Conservation (phyloP, 2,329 filamentous ascomycete species). For the Pseudogymnoascus sp. region DNA sequence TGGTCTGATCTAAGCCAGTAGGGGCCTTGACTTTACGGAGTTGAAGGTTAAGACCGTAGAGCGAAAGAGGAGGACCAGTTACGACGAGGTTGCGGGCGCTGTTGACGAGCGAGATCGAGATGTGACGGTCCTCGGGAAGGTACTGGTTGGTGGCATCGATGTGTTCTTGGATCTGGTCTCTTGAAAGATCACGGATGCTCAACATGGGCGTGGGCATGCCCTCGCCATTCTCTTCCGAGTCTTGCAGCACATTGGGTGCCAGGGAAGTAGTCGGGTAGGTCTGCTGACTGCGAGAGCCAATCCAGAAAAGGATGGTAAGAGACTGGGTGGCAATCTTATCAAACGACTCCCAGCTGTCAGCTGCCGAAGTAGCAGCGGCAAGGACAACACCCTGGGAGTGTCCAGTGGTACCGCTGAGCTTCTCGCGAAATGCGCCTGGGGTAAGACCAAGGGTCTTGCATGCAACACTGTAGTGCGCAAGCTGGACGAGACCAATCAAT, state of each 20-base stretch:
- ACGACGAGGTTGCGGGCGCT: conserved; percentile 96
- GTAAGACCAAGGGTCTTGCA: conserved; percentile 86
- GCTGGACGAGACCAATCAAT: conserved; percentile 88
- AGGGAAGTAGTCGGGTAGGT: conserved; percentile 93
- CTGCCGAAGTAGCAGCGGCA: conserved; percentile 81
- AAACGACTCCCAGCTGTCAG: conserved; percentile 89
- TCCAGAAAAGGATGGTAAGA: conserved; percentile 95
- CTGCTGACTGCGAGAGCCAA: conserved; percentile 92
- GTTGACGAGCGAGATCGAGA: conserved; percentile 91
- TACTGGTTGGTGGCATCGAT: conserved; percentile 97
- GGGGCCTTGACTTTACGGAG: conserved; percentile 95
- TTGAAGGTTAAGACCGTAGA: conserved; percentile 92
- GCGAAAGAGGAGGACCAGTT: conserved; percentile 86
- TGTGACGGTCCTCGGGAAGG: conserved; percentile 83
- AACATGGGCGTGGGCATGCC: conserved; percentile 96
- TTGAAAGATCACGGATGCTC: conserved; percentile 87
- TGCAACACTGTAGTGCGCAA: conserved; percentile 90
- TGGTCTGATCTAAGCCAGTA: conserved; percentile 92
- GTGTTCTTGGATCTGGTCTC: conserved; percentile 85
- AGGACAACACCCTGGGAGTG: conserved; percentile 96
- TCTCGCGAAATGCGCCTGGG: conserved; percentile 77
- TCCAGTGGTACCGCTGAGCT: conserved; percentile 80
- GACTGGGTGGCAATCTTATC: conserved; percentile 69
- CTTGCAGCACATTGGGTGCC: conserved; percentile 80
- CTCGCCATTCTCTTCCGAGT: conserved; percentile 89